Base-by-base conservation (phyloP, 2,329 filamentous ascomycete genomes). In the Ambrosiella beaveri region DNA sequence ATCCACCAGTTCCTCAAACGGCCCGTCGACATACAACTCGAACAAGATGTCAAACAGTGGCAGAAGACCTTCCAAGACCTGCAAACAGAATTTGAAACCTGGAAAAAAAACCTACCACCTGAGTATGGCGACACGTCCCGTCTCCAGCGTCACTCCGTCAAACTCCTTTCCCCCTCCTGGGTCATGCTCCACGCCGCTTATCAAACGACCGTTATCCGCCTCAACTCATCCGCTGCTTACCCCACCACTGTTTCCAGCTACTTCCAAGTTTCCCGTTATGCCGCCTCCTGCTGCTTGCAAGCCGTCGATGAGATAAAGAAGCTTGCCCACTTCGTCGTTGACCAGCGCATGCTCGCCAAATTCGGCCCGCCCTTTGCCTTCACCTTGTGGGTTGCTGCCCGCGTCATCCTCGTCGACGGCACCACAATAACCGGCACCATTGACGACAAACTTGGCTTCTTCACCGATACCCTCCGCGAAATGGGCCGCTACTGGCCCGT, bases 171-270 rank as follows among this genome's bases (percentile, higher is more conserved):
- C 66, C 88, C 86, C 67, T 85, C 84, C 56, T 89, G 89, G 85
- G 82, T 95, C 55, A 95, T 95, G 84, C 75, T 95, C 37, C 90
- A 95, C 67, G 85, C 87, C 3, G 89, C 88, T 0, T 95, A 90
- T 65, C 87, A 94, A 68, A 94, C 88, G 0, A 86, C 89, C 51
- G 83, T 95, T 7, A 95, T 96, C 64, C 82, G 90, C 40, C 76
- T 95, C 27, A 89, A 95, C 71, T 95, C 89, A 0, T 95, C 88
- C 1, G 88, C 90, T 5, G 90, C 89, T 1, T 96, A 95, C 68
- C 90, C 90, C 2, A 94, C 88, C 3, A 93, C 87, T 2, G 79
- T 87, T 38, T 95, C 88, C 1, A 84, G 85, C 11, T 90, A 95
- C 56, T 96, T 95, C 71, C 90, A 86, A 0, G 87, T 89, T 0